Evolutionary conservation across 805 yeast genomes (phyloP).

Genomic region (Schwanniomyces pseudopolymorphus): DNA sequence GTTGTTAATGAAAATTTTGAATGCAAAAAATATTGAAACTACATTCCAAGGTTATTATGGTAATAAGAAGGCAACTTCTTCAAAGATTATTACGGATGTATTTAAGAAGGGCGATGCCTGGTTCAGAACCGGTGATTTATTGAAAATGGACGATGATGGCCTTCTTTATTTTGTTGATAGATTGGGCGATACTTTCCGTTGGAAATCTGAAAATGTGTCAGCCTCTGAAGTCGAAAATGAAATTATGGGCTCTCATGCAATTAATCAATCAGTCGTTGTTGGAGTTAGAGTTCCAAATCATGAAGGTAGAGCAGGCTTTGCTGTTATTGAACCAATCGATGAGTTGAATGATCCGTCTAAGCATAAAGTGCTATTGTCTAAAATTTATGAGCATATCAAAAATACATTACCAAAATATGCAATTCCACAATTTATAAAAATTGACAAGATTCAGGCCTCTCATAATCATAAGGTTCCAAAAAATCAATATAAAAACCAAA

Average conservation of each 20-base stretch:
- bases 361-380: constrained; percentile 31
- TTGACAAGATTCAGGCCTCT: constrained; percentile 58
- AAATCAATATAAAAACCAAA: constrained; percentile 64
- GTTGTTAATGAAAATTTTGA: constrained; percentile 70
- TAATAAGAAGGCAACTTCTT: constrained; percentile 72
- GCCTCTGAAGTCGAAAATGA: constrained; percentile 91
- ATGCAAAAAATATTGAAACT: constrained; percentile 61
- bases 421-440: constrained; percentile 76
- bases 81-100: constrained; percentile 72
- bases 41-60: constrained; percentile 90
- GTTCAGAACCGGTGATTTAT: constrained; percentile 84
- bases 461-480: constrained; percentile 84
- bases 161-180: constrained; percentile 84
- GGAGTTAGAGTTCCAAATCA: constrained; percentile 82
- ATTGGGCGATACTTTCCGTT: constrained; percentile 91
- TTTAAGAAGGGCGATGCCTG: constrained; percentile 87
- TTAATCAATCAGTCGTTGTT: constrained; percentile 78
- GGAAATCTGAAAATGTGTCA: constrained; percentile 95
- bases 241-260: constrained; percentile 45
- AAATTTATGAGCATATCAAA: constrained; percentile 26
- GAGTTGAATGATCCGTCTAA: constrained; percentile 27
- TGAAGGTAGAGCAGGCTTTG: constrained; percentile 95
- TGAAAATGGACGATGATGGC: constrained; percentile 66
- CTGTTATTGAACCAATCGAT: constrained; percentile 60
- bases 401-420: constrained; percentile 77